Evolutionary conservation across 345 rosid species (phyloP), one percentile per base, ranked within the genome.

Genomic region (Turnera subulata): DNA sequence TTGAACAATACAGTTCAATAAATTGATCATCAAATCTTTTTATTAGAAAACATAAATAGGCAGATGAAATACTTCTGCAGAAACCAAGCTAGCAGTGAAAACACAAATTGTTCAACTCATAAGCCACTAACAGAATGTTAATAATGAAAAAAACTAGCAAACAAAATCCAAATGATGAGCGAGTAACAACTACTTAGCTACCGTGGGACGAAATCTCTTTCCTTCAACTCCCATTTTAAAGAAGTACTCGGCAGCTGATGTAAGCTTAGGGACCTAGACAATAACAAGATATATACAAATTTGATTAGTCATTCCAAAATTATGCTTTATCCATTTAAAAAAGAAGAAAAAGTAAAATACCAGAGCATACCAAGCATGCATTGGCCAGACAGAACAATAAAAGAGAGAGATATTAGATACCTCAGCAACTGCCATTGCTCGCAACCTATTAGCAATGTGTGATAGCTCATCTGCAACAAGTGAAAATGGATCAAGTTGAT

Each of bases 391-490:
- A 54, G 63, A 53, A 32, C 29, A 25, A 55, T 42, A 46, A 35
- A 15, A 43, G 2, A 46, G 53, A 68, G 51, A 50, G 33, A 50
- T 25, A n/a, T 47, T 38, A 53, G 44, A 58, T 74, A 89, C 97
- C 86, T 89, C 94, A 45, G 99, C 84, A 63, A 84, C 79, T 43
- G 85, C 97, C 99, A 93, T 93, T 32, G 74, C 62, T 25, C 90
- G 86, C 77, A 93, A 71, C 67, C 81, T 87, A 68, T 82, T 67
- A 45, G 84, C 91, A 47, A 93, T 69, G 57, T 82, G 69, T n/a
- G 90, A 84, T 46, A 93, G 78, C 71, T 93, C 99, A 80, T 89
- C 96, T 0, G 97, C 94, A 61, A 93, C 99, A 53, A 93, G 96
- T 54, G 96, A 85, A 74, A 90, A 93, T 6, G 99, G 97, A 58